Conservation (phyloP, 2,329 filamentous ascomycete species). For the Fonsecaea nubica region DNA sequence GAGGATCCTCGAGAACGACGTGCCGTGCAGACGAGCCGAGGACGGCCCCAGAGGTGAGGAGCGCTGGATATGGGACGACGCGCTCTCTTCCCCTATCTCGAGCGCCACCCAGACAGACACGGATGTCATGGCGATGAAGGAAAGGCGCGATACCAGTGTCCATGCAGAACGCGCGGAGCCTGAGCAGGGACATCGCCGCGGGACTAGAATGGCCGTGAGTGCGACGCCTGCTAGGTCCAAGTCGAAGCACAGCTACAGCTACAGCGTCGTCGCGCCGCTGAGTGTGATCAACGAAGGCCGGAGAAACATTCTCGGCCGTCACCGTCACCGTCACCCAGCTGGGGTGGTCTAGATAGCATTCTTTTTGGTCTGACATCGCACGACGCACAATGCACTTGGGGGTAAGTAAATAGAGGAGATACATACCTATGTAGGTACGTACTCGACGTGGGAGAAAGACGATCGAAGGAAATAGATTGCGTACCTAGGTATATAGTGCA, state of each 20-base stretch:
- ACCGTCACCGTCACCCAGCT: background rate
- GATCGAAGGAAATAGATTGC: no score
- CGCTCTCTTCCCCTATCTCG: background rate
- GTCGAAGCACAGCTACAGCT: constrained; percentile 2
- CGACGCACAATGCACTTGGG: no score
- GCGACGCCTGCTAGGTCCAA: background rate
- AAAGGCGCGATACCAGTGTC: background rate
- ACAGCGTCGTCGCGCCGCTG: constrained; percentile 28
- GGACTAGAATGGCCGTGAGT: background rate
- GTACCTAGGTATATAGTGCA: no score
- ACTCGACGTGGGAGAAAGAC: no score
- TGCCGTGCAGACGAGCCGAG: constrained; percentile 20
- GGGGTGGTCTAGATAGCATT: constrained; percentile 6
- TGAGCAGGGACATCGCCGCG: background rate
- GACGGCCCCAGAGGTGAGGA: constrained; percentile 28
- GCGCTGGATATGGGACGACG: constrained; percentile 35
- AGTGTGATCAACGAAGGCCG: constrained; percentile 25
- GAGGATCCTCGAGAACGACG: constrained; percentile 27
- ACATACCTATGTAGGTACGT: no score
- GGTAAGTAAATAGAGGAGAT: no score
- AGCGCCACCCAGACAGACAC: background rate
- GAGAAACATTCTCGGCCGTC: constrained; percentile 19
- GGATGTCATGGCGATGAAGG: background rate
- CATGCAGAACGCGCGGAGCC: background rate
- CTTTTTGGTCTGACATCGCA: no score